These are phyloP conservation scores for Crucihimalaya himalaica DNA, from an alignment of 345 rosid genomes.

Conservation along the genomic window DNA sequence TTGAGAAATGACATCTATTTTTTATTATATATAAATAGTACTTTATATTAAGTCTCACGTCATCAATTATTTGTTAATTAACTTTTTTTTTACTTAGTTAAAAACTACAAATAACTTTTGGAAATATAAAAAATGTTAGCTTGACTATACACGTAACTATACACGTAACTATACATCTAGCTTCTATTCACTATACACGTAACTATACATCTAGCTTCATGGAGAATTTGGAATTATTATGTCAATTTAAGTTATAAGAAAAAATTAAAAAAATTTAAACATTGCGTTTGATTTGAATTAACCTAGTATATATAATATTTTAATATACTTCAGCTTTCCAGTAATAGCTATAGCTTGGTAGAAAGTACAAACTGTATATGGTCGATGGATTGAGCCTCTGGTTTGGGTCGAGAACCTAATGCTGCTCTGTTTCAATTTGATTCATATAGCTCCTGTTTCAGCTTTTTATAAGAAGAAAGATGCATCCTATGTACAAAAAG, in stretches of 20 bases:
- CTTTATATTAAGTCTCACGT: background rate
- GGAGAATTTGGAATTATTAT: background rate
- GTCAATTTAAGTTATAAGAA: background rate
- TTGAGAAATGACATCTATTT: background rate
- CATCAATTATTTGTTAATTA: background rate
- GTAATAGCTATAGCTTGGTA: background rate
- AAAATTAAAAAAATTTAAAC: background rate
- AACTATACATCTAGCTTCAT: background rate
- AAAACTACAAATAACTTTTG: background rate
- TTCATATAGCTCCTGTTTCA: too few relatives aligned
- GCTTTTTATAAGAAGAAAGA: too few relatives aligned
- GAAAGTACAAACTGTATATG: background rate
- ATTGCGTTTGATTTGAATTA: background rate
- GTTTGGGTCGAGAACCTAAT: too few relatives aligned
- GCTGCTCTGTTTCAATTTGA: too few relatives aligned
- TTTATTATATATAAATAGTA: too few relatives aligned
- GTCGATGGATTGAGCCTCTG: too few relatives aligned
- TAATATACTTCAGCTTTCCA: too few relatives aligned
- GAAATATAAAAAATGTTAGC: background rate
- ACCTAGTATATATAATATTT: background rate
- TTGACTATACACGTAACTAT: too few relatives aligned
- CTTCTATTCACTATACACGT: background rate
- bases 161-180: background rate
- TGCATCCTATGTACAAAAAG: too few relatives aligned
- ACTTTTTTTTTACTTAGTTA: background rate